phyloP scores from a whole-genome alignment of 169 alveolate species.

The Theileria parva region DNA sequence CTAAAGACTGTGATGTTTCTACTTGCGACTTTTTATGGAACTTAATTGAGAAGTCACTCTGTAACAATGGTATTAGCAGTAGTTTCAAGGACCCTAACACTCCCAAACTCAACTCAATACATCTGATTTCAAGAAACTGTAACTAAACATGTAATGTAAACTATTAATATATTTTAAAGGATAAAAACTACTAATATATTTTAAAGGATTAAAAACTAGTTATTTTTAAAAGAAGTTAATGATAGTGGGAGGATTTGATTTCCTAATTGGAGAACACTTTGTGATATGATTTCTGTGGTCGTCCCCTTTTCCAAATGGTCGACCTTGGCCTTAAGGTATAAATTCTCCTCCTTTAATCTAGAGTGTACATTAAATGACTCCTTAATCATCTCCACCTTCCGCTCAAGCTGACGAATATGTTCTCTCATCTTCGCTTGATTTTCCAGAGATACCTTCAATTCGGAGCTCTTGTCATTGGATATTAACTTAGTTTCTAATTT shows the following conservation, averaged over 20 bases:
- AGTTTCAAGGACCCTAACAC: background rate
- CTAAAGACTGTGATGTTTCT: conserved; percentile 18
- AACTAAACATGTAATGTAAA: background rate
- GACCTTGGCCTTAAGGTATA: conserved; percentile 9
- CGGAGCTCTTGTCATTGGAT: conserved; percentile 37
- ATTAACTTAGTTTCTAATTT: conserved; percentile 37
- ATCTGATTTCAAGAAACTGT: background rate
- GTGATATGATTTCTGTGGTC: background rate
- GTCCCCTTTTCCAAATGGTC: background rate
- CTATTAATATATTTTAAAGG: background rate
- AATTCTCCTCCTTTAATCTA: conserved; percentile 12
- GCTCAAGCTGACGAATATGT: conserved; percentile 10
- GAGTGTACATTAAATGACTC: conserved; percentile 10
- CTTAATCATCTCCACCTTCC: background rate
- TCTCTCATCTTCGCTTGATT: conserved; percentile 14
- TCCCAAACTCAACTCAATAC: conserved; percentile 13
- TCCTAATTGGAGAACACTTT: background rate
- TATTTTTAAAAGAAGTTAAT: background rate
- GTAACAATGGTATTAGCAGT: background rate
- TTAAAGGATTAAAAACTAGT: background rate
- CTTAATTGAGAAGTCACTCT: conserved; percentile 21
- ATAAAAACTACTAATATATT: background rate
- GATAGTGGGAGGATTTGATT: conserved; percentile 17
- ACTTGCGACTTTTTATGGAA: conserved; percentile 27
- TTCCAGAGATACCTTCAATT: conserved; percentile 9